These are phyloP conservation scores for Solanum sitiens DNA, from an alignment of 257 asterid species.

Conservation along the genomic window DNA sequence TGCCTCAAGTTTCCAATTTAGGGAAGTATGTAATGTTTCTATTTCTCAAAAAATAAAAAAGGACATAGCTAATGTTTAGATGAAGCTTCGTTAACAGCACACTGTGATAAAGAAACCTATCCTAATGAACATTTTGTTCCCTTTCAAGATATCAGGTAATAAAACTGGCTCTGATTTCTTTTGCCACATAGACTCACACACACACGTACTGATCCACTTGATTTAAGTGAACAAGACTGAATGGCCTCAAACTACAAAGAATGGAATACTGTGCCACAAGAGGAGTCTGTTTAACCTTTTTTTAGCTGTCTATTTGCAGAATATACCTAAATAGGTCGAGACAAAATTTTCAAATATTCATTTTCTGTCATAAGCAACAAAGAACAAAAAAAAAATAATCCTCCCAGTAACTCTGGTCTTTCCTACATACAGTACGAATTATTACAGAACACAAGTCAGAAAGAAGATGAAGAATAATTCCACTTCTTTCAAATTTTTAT, in stretches of 20 bases:
- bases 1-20: background rate
- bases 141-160: background rate
- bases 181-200: background rate
- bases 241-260: background rate
- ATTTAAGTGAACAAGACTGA: background rate
- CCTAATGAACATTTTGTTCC: background rate
- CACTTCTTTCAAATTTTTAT: background rate
- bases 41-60: background rate
- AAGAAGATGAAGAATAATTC: background rate
- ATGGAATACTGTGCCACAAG: background rate
- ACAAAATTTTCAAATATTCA: background rate
- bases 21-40: background rate
- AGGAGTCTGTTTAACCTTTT: background rate
- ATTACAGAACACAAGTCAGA: background rate
- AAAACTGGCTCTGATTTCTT: background rate
- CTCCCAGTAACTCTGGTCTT: background rate
- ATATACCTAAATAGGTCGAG: background rate
- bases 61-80: background rate
- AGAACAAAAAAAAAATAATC: background rate
- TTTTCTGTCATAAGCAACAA: background rate
- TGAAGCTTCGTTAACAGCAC: background rate
- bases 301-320: background rate
- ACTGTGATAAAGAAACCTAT: background rate
- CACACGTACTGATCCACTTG: background rate
- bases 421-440: background rate